Percentiles rank a stretch among this genome's conserved stretches.
phyloP scores from a whole-genome alignment of 306 rosid species.

The Quercus rubra region DNA sequence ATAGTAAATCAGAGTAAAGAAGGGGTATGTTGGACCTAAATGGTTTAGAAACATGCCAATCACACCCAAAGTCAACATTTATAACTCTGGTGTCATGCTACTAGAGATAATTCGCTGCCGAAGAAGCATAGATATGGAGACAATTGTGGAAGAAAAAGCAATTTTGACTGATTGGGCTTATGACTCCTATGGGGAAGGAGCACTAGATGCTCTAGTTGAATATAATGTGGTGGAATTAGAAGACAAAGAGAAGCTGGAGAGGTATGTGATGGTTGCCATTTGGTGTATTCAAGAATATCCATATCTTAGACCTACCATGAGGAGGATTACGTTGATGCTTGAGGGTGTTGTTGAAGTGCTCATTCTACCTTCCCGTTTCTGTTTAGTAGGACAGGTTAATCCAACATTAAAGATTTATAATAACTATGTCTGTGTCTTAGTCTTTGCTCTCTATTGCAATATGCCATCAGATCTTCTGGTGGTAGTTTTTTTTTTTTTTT shows the following conservation, averaged over 20 bases:
- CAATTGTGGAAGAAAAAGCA: background rate
- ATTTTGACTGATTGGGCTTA: conserved; percentile 24
- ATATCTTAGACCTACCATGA: conserved; percentile 29
- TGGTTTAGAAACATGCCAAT: conserved; percentile 22
- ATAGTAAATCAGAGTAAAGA: conserved; percentile 10
- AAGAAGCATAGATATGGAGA: background rate
- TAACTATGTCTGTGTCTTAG: too few relatives aligned
- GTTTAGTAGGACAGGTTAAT: background rate
- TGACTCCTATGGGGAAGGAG: conserved; percentile 1
- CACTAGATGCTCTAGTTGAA: conserved; percentile 6
- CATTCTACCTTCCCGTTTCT: conserved; percentile 25
- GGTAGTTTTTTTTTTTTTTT: too few relatives aligned
- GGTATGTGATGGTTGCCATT: conserved; percentile 23
- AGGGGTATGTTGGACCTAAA: conserved; percentile 26
- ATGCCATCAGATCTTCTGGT: too few relatives aligned
- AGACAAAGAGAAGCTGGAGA: conserved; percentile 21
- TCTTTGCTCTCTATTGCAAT: too few relatives aligned
- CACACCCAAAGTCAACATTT: conserved; percentile 15
- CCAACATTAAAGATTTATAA: background rate
- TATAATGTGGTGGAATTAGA: conserved; percentile 7
- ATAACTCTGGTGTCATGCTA: conserved; percentile 23
- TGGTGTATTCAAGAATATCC: conserved; percentile 35
- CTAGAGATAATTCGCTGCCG: conserved; percentile 22
- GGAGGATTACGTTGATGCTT: conserved; percentile 27
- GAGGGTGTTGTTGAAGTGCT: conserved; percentile 34